Percentiles rank a stretch among this genome's conserved stretches.
phyloP scores from a whole-genome alignment of 306 rosid genomes.

The Crataegus laevigata region DNA sequence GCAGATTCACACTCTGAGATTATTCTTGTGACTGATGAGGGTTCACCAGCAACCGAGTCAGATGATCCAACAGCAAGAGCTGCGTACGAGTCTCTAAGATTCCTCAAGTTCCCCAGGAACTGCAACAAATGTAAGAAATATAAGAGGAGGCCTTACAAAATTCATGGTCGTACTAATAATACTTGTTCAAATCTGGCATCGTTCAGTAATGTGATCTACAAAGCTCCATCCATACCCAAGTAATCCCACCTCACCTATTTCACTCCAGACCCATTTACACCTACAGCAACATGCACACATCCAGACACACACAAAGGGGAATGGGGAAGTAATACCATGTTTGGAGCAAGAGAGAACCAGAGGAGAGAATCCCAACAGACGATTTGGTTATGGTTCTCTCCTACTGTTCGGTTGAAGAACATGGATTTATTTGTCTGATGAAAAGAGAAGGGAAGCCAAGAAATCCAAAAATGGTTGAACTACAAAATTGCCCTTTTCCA shows the following conservation, averaged over 20 bases:
- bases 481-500: not conserved
- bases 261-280: not conserved
- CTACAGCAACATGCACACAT: not conserved
- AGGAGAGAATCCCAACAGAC: not conserved
- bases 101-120: constrained; percentile 82
- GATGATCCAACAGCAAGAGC: constrained; percentile 85
- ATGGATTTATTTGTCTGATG: not conserved
- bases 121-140: constrained; percentile 16
- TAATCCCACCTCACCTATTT: not conserved
- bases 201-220: not conserved
- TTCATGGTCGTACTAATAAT: not conserved
- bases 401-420: too few species aligned
- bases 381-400: not conserved
- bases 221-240: not conserved
- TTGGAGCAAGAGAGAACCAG: not conserved
- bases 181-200: not conserved
- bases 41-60: constrained; percentile 72
- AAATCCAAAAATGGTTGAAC: not conserved
- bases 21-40: constrained; percentile 79
- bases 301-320: not conserved
- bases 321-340: not conserved
- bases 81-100: constrained; percentile 87
- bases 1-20: constrained; percentile 88
- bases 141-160: not conserved
- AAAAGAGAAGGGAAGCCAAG: not conserved